Evolutionary conservation across 257 asterid species (phyloP).

Genomic region (Avicennia marina): DNA sequence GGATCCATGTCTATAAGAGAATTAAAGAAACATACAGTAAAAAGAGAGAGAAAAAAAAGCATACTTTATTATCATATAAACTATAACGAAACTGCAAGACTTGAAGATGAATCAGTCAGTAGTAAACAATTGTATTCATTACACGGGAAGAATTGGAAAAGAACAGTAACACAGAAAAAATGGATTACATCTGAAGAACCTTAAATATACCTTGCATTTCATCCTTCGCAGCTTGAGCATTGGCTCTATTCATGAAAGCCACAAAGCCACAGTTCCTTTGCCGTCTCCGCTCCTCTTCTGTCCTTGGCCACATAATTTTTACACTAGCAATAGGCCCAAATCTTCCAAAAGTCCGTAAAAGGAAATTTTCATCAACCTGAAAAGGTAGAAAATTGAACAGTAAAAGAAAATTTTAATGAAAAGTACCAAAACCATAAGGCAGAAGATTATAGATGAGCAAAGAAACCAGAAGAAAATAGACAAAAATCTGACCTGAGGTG

Average conservation of each 20-base stretch:
- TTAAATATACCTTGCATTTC: constrained; percentile 81
- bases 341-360: constrained; percentile 92
- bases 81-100: not conserved
- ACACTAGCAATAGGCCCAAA: constrained; percentile 99
- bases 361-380: constrained; percentile 94
- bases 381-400: not conserved
- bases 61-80: not conserved
- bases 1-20: not conserved
- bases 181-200: not conserved
- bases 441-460: constrained; percentile 2
- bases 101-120: not conserved
- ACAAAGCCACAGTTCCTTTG: constrained; percentile 95
- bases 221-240: constrained; percentile 95
- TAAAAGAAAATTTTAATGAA: not conserved
- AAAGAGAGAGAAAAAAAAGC: not conserved
- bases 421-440: not conserved
- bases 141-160: not conserved
- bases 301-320: constrained; percentile 98
- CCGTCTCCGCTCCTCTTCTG: constrained; percentile 85
- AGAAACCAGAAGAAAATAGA: not conserved
- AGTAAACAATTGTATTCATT: not conserved
- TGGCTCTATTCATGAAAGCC: constrained; percentile 91
- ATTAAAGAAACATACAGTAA: not conserved
- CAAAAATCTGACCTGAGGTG: constrained; percentile 65
- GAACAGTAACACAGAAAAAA: not conserved